These are phyloP conservation scores for Gymnopilus dilepis DNA, from an alignment of 768 basidiomycete genomes.

Conservation along the genomic window DNA sequence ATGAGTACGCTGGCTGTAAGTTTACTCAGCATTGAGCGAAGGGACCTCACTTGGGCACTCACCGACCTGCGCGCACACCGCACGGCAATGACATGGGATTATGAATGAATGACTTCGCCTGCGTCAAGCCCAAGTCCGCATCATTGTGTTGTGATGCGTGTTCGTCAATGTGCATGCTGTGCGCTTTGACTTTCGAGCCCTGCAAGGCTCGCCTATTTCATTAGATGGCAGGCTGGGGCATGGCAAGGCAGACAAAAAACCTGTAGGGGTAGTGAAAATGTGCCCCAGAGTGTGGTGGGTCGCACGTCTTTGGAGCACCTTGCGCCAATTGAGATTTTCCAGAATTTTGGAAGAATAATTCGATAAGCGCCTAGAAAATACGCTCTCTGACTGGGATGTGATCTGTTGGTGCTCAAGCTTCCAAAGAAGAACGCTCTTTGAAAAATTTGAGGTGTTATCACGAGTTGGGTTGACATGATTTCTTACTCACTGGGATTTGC, in stretches of 20 bases:
- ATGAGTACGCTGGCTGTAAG: too few species aligned
- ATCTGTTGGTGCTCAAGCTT: not conserved
- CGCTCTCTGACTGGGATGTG: not conserved
- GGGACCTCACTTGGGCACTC: not conserved
- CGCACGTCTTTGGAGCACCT: not conserved
- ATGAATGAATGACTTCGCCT: not conserved
- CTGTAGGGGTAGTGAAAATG: not conserved
- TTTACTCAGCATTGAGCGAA: not conserved
- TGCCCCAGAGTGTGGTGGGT: not conserved
- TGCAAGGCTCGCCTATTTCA: not conserved
- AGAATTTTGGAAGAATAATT: not conserved
- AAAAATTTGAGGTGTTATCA: not conserved
- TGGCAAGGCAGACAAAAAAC: not conserved
- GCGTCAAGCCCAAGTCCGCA: not conserved
- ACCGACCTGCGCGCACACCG: not conserved
- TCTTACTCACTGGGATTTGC: not conserved
- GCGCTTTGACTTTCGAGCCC: not conserved
- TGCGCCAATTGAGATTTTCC: not conserved
- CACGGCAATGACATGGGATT: slow-evolving; percentile 1
- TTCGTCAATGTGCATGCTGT: not conserved
- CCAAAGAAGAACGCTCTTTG: not conserved
- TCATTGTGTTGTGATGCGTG: not conserved
- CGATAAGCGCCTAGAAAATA: not conserved
- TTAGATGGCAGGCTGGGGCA: too few species aligned
- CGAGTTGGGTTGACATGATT: not conserved